Evolutionary conservation across 2,329 filamentous ascomycete species (phyloP).

Genomic region (Ophiostoma pallidulum): DNA sequence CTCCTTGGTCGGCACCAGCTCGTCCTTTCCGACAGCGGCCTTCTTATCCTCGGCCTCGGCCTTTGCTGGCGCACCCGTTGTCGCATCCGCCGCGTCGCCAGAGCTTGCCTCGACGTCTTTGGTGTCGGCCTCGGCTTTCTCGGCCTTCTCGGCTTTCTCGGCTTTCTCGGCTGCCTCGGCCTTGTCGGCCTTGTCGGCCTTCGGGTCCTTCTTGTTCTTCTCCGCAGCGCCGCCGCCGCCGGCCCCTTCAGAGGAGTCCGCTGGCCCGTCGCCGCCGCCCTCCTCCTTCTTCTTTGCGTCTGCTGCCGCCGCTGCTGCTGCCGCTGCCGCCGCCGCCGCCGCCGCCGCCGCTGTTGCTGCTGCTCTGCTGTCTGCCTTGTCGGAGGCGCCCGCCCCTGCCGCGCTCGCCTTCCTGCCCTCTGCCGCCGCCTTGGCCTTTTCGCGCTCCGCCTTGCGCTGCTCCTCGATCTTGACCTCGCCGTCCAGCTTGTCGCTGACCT

Average conservation of each 20-base stretch:
- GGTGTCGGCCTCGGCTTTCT: too few relatives aligned
- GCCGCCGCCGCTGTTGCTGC: neutral
- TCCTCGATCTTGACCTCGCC: constrained; percentile 56
- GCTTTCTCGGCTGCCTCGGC: too few relatives aligned
- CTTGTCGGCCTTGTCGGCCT: too few relatives aligned
- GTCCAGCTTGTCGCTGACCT: constrained; percentile 66
- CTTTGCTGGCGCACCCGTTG: too few relatives aligned
- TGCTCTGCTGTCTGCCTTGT: neutral
- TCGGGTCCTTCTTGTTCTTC: too few relatives aligned
- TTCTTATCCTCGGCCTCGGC: constrained; percentile 16
- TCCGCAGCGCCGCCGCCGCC: too few relatives aligned
- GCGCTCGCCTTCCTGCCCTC: neutral
- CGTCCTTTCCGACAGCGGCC: constrained; percentile 5
- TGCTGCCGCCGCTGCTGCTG: neutral
- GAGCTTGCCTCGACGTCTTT: too few relatives aligned
- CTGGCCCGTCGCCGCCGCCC: too few relatives aligned
- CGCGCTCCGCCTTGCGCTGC: constrained; percentile 45
- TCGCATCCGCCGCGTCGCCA: too few relatives aligned
- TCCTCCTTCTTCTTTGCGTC: neutral
- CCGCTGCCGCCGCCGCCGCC: constrained; percentile 5
- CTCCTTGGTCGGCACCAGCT: constrained; percentile 12
- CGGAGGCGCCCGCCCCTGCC: neutral
- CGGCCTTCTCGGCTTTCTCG: too few relatives aligned
- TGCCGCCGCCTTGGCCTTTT: constrained; percentile 27
- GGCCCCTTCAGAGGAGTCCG: too few relatives aligned